Conservation (phyloP, 139 green algal species). For the Chlamydomonas schloesseri region DNA sequence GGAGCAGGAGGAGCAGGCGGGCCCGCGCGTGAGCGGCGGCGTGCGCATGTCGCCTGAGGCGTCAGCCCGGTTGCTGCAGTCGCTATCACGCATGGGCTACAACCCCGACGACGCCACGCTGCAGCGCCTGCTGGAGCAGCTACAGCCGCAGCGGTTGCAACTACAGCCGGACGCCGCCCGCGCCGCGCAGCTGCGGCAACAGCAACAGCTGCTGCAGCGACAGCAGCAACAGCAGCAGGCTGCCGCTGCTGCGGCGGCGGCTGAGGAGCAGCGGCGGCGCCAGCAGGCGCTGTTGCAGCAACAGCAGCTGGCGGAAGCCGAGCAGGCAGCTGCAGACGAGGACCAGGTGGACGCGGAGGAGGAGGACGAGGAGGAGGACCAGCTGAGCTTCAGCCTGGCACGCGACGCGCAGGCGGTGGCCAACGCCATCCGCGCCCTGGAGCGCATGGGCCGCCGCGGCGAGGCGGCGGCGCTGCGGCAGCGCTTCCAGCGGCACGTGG, state of each 20-base stretch:
- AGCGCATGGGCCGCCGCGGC: slow-evolving; percentile 19
- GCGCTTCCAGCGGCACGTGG: slow-evolving; percentile 20
- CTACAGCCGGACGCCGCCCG: neutral
- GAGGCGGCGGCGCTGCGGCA: slow-evolving; percentile 27
- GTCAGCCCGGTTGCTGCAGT: slow-evolving; percentile 10
- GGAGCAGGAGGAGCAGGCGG: too few species aligned
- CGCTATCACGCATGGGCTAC: slow-evolving; percentile 36
- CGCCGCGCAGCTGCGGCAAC: neutral
- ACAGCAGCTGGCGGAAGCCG: neutral
- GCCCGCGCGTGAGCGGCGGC: too few species aligned
- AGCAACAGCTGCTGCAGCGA: neutral
- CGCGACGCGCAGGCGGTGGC: slow-evolving; percentile 36
- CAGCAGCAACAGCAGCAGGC: neutral
- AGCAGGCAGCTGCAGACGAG: neutral
- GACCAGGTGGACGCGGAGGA: neutral
- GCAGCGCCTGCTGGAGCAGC: slow-evolving; percentile 19
- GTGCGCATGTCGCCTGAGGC: neutral
- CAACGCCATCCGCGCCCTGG: slow-evolving; percentile 12
- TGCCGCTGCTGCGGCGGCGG: neutral
- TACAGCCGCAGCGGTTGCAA: slow-evolving; percentile 40
- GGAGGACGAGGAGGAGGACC: neutral
- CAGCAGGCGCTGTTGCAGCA: too few species aligned
- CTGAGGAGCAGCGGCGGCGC: neutral
- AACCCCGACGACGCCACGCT: slow-evolving; percentile 30
- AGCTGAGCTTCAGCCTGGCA: slow-evolving; percentile 9